Conservation (phyloP, 441 rosid genomes). For the Brassica hybrid region DNA sequence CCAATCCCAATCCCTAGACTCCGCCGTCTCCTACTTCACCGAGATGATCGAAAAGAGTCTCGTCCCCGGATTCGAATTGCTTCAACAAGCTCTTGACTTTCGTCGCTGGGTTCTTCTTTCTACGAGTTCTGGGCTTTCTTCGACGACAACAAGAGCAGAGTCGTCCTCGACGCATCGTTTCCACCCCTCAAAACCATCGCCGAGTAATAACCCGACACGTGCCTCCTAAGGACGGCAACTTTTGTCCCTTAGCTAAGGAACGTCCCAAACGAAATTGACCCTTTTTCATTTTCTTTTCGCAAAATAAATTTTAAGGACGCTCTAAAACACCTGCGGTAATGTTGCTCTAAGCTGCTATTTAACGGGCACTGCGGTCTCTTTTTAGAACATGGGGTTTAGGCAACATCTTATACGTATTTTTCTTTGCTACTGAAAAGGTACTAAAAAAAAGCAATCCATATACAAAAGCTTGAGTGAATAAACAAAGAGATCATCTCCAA, state of each 20-base stretch:
- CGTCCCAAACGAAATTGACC: too few relatives aligned
- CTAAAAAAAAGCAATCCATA: constrained; percentile 4
- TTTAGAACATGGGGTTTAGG: not conserved
- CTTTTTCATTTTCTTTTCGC: too few relatives aligned
- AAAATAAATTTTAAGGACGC: too few relatives aligned
- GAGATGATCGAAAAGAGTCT: constrained; percentile 60
- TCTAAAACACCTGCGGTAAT: too few relatives aligned
- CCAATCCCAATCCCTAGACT: constrained; percentile 48
- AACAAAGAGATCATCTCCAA: not conserved
- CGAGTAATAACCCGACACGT: too few relatives aligned
- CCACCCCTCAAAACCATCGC: too few relatives aligned
- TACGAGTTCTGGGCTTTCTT: constrained; percentile 57
- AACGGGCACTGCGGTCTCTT: too few relatives aligned
- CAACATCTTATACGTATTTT: not conserved
- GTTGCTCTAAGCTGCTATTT: too few relatives aligned
- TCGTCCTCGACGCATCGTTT: constrained; percentile 47
- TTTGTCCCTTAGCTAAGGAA: too few relatives aligned
- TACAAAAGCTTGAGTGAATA: constrained; percentile 25
- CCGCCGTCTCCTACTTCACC: constrained; percentile 52
- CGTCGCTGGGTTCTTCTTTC: constrained; percentile 49
- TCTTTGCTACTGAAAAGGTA: not conserved
- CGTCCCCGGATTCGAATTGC: constrained; percentile 46
- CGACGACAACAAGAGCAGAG: constrained; percentile 39
- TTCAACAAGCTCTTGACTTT: constrained; percentile 54
- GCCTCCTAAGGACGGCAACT: too few relatives aligned